Evolutionary conservation across 2,329 filamentous ascomycete species (phyloP).

Genomic region (Diplodia seriata): DNA sequence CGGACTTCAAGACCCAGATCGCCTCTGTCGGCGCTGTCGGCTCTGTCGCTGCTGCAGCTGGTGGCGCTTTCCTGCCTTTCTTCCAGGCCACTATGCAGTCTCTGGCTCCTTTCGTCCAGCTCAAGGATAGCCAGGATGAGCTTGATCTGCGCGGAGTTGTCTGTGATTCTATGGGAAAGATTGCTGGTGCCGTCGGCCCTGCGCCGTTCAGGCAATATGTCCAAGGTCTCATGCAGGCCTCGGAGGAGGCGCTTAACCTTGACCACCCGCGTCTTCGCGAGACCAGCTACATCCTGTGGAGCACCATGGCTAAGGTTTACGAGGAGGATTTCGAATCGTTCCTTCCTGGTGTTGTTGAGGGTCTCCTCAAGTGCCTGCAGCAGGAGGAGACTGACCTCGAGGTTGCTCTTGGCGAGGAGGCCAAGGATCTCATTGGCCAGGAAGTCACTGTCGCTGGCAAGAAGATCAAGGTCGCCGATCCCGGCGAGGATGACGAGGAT

Average conservation of each 20-base stretch:
- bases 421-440: conserved; percentile 74
- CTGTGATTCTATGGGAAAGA: conserved; percentile 91
- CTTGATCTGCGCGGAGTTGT: conserved; percentile 88
- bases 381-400: conserved; percentile 86
- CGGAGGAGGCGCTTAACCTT: conserved; percentile 86
- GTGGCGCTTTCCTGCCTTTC: conserved; percentile 85
- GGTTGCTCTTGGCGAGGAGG: conserved; percentile 75
- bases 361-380: conserved; percentile 83
- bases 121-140: conserved; percentile 90
- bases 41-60: conserved; percentile 85
- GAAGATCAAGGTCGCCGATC: conserved; percentile 80
- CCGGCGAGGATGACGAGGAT: conserved; percentile 64
- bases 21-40: conserved; percentile 88
- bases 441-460: conserved; percentile 81
- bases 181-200: conserved; percentile 85
- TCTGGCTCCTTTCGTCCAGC: conserved; percentile 80
- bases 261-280: conserved; percentile 91
- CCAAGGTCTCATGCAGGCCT: conserved; percentile 86
- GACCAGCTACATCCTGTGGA: conserved; percentile 97
- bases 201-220: conserved; percentile 91
- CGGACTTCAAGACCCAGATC: conserved; percentile 88
- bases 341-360: conserved; percentile 77
- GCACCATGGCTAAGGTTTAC: conserved; percentile 92
- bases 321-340: conserved; percentile 81
- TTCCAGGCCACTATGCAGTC: conserved; percentile 89